Evolutionary conservation across 2,329 filamentous ascomycete genomes (phyloP), one percentile per base, ranked within the genome.

Genomic region (Cladosporium sp.): DNA sequence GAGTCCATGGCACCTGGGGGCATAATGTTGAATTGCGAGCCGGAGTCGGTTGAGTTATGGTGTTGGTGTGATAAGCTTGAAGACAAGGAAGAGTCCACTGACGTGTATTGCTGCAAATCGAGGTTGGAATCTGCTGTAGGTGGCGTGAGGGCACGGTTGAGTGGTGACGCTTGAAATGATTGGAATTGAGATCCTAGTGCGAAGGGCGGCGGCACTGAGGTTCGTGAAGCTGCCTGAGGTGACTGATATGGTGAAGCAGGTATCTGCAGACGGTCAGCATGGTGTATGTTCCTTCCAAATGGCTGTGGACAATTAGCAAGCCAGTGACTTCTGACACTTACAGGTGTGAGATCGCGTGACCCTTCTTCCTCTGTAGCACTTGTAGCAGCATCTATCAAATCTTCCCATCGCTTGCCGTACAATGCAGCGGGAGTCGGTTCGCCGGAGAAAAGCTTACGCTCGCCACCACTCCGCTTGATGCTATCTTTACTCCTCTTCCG

Each of bases 361-460:
- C 61, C 65, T 68, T 95, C 89, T 66, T 93, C 92, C 72, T 95
- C 91, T 3, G 89, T 95, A 28, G 91, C 90, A 56, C 89, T 95
- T 32, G 92, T 90, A 51, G 88, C 92, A 49, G 92, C 92, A 70
- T 96, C 91, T 59, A 97, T 95, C 56, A 97, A 78, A 70, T 97
- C 92, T 70, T 95, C 89, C 93, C 92, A 97, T 63, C 92, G 81
- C 73, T 93, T 95, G 59, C 89, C 90, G 71, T 87, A 83, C 45
- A 80, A 75, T 62, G 79, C 81, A 14, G 79, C 87, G 55, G 87
- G 85, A n/a, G 16, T 14, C 19, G 91, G 90, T 70, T 96, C 92
- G 40, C 88, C 88, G 13, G 89, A 95, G 60, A 87, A 81, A 52
- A 89, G 88, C 72, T 95, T 95, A 57, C 88, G 81, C 62, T 85